These are phyloP conservation scores for Phytophthora litchii DNA, from an alignment of 352 stramenopile genomes.

Conservation along the genomic window DNA sequence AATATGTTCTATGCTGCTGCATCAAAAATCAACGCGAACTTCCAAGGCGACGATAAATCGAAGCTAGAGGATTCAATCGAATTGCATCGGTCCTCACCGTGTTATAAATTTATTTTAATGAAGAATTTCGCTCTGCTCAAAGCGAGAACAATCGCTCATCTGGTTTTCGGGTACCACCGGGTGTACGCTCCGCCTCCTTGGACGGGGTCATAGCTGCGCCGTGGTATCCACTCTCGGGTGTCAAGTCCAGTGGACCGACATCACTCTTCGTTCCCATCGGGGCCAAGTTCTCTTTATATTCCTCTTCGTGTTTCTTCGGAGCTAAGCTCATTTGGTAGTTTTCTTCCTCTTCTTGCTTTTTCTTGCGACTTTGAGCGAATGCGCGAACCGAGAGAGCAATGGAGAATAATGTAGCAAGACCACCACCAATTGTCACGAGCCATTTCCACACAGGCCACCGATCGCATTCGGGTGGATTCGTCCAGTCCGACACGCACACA, in stretches of 20 bases:
- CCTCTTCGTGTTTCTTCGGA: constrained; percentile 24
- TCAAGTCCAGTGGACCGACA: constrained; percentile 31
- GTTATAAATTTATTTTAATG: constrained; percentile 14
- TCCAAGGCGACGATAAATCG: too few relatives aligned
- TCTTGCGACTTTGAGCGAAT: constrained; percentile 50
- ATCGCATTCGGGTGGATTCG: constrained; percentile 55
- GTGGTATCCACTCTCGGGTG: constrained; percentile 26
- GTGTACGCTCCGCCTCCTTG: constrained; percentile 24
- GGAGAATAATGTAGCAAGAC: constrained; percentile 57
- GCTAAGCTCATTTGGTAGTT: constrained; percentile 11
- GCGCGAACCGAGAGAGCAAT: constrained; percentile 56
- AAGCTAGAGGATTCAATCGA: not conserved
- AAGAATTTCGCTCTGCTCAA: constrained; percentile 4
- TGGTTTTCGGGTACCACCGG: constrained; percentile 26
- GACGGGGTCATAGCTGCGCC: constrained; percentile 18
- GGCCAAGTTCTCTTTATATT: constrained; percentile 27
- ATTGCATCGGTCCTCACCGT: constrained; percentile 1
- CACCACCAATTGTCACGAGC: constrained; percentile 61
- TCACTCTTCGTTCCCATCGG: constrained; percentile 36
- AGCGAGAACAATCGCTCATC: constrained; percentile 47
- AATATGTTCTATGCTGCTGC: too few relatives aligned
- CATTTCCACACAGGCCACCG: constrained; percentile 61
- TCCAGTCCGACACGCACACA: constrained; percentile 70
- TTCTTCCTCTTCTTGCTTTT: constrained; percentile 34
- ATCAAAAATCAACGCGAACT: too few relatives aligned